Percentiles rank a stretch among this genome's conserved stretches.
phyloP scores from a whole-genome alignment of 176 grass and related monocot species.

The Elymus sibiricus region DNA sequence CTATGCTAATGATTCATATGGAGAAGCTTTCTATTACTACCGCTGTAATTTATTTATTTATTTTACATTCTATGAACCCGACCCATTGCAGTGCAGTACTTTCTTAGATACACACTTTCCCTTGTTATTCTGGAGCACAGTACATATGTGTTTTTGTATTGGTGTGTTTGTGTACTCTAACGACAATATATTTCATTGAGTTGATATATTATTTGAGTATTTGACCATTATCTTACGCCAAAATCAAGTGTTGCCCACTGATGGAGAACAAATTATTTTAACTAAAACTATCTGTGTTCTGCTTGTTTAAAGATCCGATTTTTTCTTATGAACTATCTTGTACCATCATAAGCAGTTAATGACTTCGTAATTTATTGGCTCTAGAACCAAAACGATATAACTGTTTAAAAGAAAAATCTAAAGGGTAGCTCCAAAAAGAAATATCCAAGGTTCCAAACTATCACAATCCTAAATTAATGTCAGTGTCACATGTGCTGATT shows the following conservation, averaged over 20 bases:
- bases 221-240: neutral
- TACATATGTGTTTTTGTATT: neutral
- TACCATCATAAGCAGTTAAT: slow-evolving; percentile 4
- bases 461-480: neutral
- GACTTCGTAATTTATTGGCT: neutral
- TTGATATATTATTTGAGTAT: slow-evolving; percentile 7
- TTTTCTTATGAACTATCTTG: neutral
- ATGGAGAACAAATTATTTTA: neutral
- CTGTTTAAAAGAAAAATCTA: neutral
- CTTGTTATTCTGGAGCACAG: slow-evolving; percentile 2
- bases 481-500: neutral
- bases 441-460: neutral
- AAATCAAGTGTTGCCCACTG: neutral
- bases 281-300: neutral
- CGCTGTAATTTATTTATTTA: neutral
- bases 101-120: neutral
- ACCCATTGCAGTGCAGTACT: neutral
- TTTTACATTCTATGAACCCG: neutral
- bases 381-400: neutral
- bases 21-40: neutral
- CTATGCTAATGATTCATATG: neutral
- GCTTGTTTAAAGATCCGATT: neutral
- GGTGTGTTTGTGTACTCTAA: neutral
- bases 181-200: neutral
- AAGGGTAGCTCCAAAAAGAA: neutral